These are phyloP conservation scores for Pseudozyma flocculosa DNA, from an alignment of 1,284 basidiomycete species.

Conservation along the genomic window DNA sequence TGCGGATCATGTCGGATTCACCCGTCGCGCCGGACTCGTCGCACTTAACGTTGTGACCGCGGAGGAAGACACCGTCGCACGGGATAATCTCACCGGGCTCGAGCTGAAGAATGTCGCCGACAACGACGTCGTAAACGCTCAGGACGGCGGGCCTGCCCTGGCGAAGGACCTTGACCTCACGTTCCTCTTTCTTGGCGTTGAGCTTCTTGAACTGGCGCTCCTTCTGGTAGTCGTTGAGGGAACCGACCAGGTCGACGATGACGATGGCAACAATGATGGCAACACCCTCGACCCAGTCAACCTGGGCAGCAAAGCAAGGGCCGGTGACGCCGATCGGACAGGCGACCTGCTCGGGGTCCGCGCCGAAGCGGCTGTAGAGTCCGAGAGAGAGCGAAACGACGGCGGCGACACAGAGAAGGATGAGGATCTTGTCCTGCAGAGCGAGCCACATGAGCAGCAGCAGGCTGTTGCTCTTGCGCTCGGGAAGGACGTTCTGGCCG, in stretches of 20 bases:
- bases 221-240: conserved; percentile 93
- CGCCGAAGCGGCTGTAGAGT: conserved; percentile 87
- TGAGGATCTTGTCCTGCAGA: conserved; percentile 89
- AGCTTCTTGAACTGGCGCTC: conserved; percentile 89
- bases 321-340: conserved; percentile 57
- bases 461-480: conserved; percentile 74
- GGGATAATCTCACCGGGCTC: conserved; percentile 95
- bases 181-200: conserved; percentile 94
- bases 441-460: conserved; percentile 89
- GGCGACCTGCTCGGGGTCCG: conserved; percentile 63
- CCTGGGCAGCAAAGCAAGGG: conserved; percentile 40
- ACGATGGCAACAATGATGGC: conserved; percentile 87
- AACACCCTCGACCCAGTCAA: conserved; percentile 97
- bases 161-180: conserved; percentile 86
- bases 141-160: conserved; percentile 81
- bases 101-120: conserved; percentile 85
- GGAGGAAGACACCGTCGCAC: conserved; percentile 89
- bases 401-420: conserved; percentile 86
- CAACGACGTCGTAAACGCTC: conserved; percentile 76
- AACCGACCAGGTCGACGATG: conserved; percentile 67
- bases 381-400: conserved; percentile 90
- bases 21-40: conserved; percentile 96
- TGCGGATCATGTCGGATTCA: conserved; percentile 92
- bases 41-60: conserved; percentile 89
- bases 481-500: conserved; percentile 80